phyloP scores from a whole-genome alignment of 2,329 filamentous ascomycete species.

The Pseudogymnoascus verrucosus region DNA sequence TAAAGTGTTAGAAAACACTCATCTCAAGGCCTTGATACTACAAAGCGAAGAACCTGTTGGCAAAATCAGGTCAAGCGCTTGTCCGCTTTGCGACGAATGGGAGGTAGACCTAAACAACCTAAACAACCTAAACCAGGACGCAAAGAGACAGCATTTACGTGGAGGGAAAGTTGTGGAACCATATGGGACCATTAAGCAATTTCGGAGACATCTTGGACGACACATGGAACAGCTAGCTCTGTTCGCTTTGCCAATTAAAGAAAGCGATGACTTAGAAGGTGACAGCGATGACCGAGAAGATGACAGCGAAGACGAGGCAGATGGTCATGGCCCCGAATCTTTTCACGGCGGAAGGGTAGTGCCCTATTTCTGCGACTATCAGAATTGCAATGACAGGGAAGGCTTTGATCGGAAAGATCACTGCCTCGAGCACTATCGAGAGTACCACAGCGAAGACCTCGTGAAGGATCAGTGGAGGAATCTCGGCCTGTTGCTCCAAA shows the following conservation, averaged over 20 bases:
- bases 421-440: slow-evolving; percentile 39
- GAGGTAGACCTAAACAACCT: slow-evolving; percentile 12
- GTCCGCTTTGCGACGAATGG: slow-evolving; percentile 28
- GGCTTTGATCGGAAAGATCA: slow-evolving; percentile 42
- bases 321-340: neutral
- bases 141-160: slow-evolving; percentile 12
- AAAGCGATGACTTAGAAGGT: slow-evolving; percentile 5
- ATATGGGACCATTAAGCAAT: slow-evolving; percentile 16
- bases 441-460: slow-evolving; percentile 38
- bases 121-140: slow-evolving; percentile 8
- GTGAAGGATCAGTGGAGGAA: slow-evolving; percentile 14
- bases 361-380: slow-evolving; percentile 25
- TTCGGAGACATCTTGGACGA: slow-evolving; percentile 19
- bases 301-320: neutral
- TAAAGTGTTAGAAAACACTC: slow-evolving; percentile 8
- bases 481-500: slow-evolving; percentile 18
- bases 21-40: slow-evolving; percentile 19
- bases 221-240: slow-evolving; percentile 24
- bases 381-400: slow-evolving; percentile 23
- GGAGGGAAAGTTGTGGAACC: slow-evolving; percentile 8
- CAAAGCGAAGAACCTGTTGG: slow-evolving; percentile 20
- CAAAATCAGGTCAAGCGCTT: slow-evolving; percentile 20
- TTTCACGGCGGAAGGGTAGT: neutral
- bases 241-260: slow-evolving; percentile 16
- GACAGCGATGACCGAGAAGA: neutral